Percentiles rank a stretch among this genome's conserved stretches.
These are phyloP conservation scores for Carex arenaria DNA, from an alignment of 202 grass and related monocot species.

Conservation along the genomic window DNA sequence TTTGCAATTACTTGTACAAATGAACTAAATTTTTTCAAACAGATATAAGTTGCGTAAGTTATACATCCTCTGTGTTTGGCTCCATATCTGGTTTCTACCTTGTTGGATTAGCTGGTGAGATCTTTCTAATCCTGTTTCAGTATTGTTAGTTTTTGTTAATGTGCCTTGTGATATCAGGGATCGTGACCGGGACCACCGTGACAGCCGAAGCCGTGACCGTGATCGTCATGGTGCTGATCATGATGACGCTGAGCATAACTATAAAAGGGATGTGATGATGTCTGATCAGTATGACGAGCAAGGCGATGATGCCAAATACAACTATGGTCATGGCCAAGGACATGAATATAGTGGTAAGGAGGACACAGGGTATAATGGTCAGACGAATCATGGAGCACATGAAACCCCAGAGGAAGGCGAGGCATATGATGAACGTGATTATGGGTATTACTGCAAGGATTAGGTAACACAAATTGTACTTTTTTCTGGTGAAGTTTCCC, in stretches of 20 bases:
- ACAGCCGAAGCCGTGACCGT: conserved; percentile 17
- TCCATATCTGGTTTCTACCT: neutral
- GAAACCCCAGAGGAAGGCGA: conserved; percentile 77
- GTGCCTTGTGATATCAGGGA: conserved; percentile 19
- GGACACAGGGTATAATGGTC: conserved; percentile 30
- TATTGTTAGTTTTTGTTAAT: neutral
- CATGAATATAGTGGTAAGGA: conserved; percentile 36
- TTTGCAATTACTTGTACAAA: conserved; percentile 1
- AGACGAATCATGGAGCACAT: conserved; percentile 35
- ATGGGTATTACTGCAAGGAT: conserved; percentile 42
- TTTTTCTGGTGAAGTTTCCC: neutral
- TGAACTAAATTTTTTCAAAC: neutral
- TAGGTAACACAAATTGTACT: conserved; percentile 15
- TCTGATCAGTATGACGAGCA: conserved; percentile 48
- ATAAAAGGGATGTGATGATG: conserved; percentile 47
- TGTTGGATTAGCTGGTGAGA: neutral
- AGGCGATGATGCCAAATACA: conserved; percentile 36
- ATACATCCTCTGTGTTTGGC: neutral
- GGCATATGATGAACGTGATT: conserved; percentile 73
- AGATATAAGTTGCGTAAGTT: neutral
- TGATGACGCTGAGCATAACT: conserved; percentile 44
- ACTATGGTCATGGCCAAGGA: conserved; percentile 40
- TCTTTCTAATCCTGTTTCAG: neutral
- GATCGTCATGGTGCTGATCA: conserved; percentile 38
- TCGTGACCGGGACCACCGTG: conserved; percentile 18